Conservation (phyloP, 148 eudicot species). For the Rhododendron molle region DNA sequence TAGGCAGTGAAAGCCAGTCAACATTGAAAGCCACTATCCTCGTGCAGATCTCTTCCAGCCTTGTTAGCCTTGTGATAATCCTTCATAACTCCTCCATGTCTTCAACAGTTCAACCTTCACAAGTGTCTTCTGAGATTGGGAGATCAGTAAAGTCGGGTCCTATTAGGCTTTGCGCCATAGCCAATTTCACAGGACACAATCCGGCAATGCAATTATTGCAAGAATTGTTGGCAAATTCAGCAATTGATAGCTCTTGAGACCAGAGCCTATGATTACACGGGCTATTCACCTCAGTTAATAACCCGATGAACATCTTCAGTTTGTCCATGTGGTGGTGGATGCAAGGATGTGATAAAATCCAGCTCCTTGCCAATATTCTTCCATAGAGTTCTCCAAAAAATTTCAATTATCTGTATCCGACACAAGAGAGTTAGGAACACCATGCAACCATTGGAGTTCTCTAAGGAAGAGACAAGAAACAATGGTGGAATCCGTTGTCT, state of each 20-base stretch:
- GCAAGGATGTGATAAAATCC: not conserved
- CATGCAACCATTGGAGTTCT: not conserved
- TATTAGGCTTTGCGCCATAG: not conserved
- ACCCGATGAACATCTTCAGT: not conserved
- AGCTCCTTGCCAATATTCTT: not conserved
- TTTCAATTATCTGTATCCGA: not conserved
- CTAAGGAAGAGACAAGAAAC: not conserved
- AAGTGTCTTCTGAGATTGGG: not conserved
- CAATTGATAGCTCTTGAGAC: not conserved
- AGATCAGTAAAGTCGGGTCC: not conserved
- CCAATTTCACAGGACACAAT: not conserved
- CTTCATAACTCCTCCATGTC: not conserved
- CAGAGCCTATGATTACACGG: not conserved
- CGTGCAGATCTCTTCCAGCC: not conserved
- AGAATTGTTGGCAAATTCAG: not conserved
- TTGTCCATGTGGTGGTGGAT: slow-evolving; percentile 2
- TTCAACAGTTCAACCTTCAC: not conserved
- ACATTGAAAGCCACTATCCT: not conserved
- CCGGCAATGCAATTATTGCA: not conserved
- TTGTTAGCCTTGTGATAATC: not conserved
- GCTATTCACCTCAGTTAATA: not conserved
- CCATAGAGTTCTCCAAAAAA: not conserved
- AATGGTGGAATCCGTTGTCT: not conserved
- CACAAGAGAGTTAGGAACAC: not conserved
- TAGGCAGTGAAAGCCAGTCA: not conserved